Evolutionary conservation across 202 grass and related monocot species (phyloP).

Genomic region (Bolboschoenoplectus hybrid): DNA sequence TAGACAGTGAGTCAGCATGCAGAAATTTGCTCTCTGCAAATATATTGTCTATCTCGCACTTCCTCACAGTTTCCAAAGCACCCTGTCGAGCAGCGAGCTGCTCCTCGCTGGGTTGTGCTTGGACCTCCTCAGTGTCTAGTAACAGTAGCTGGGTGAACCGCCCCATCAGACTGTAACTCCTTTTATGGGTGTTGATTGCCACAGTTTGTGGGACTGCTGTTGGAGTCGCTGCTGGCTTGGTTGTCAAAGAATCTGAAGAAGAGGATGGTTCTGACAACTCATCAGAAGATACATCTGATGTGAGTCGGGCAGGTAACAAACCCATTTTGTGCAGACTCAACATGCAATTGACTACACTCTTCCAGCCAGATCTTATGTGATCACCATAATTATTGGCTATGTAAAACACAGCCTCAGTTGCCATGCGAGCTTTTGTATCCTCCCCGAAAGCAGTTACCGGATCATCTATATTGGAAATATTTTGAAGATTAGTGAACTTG

Average conservation of each 20-base stretch:
- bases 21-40: conserved; percentile 96
- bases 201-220: conserved; percentile 46
- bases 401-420: conserved; percentile 89
- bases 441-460: conserved; percentile 81
- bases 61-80: conserved; percentile 78
- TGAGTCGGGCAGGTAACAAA: conserved; percentile 68
- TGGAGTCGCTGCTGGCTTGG: conserved; percentile 52
- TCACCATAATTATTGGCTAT: conserved; percentile 96
- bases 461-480: conserved; percentile 60
- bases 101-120: conserved; percentile 79
- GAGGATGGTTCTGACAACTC: conserved; percentile 48
- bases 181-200: conserved; percentile 61
- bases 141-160: conserved; percentile 90
- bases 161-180: conserved; percentile 85
- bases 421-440: conserved; percentile 93
- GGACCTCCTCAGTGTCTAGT: conserved; percentile 81
- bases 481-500: conserved; percentile 89
- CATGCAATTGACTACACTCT: conserved; percentile 89
- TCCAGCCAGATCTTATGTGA: conserved; percentile 81
- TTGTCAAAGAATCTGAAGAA: conserved; percentile 51
- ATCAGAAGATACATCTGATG: conserved; percentile 61
- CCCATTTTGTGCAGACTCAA: conserved; percentile 88
- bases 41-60: conserved; percentile 83
- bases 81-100: conserved; percentile 77
- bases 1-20: conserved; percentile 79